Percentiles rank a stretch among this genome's conserved stretches.
Evolutionary conservation across 1,284 basidiomycete species (phyloP).

Genomic region (Agaricales sp.): DNA sequence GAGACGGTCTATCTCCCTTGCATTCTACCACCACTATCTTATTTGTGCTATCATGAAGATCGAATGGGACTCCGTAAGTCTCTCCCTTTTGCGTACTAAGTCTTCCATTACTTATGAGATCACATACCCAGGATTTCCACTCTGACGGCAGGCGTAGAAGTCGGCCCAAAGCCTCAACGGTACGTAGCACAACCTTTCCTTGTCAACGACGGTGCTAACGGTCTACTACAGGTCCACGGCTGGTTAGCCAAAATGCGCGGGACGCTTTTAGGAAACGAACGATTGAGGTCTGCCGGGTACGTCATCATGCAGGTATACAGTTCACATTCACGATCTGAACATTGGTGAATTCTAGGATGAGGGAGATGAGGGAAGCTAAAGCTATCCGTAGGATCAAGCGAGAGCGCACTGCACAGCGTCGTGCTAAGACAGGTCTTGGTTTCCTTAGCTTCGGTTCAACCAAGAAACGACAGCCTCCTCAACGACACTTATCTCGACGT

Average conservation of each 20-base stretch:
- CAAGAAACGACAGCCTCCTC: neutral
- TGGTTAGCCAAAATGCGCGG: slow-evolving; percentile 75
- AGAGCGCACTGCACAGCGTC: slow-evolving; percentile 15
- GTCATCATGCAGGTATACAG: neutral
- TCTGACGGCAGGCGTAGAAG: slow-evolving; percentile 36
- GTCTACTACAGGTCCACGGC: slow-evolving; percentile 47
- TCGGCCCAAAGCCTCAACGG: slow-evolving; percentile 46
- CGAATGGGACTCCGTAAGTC: slow-evolving; percentile 34
- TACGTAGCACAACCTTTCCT: no score
- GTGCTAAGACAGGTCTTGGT: no score
- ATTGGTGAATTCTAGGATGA: slow-evolving; percentile 19
- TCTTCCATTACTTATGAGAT: slow-evolving; percentile 2
- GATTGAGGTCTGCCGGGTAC: neutral
- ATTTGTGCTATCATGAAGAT: slow-evolving; percentile 29
- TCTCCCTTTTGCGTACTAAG: slow-evolving; percentile 5
- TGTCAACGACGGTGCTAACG: no score
- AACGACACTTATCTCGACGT: neutral
- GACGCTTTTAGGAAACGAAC: slow-evolving; percentile 56
- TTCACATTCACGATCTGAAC: neutral
- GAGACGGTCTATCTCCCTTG: neutral
- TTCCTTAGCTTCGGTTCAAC: neutral
- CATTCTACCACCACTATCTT: slow-evolving; percentile 2
- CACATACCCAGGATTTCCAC: slow-evolving; percentile 25
- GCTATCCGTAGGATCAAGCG: slow-evolving; percentile 15
- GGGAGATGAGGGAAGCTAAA: slow-evolving; percentile 48